A percentile compares a stretch with the other conserved stretches of the same genome.
These are phyloP conservation scores for Termitomyces heimii DNA, from an alignment of 768 basidiomycete genomes.

Conservation along the genomic window DNA sequence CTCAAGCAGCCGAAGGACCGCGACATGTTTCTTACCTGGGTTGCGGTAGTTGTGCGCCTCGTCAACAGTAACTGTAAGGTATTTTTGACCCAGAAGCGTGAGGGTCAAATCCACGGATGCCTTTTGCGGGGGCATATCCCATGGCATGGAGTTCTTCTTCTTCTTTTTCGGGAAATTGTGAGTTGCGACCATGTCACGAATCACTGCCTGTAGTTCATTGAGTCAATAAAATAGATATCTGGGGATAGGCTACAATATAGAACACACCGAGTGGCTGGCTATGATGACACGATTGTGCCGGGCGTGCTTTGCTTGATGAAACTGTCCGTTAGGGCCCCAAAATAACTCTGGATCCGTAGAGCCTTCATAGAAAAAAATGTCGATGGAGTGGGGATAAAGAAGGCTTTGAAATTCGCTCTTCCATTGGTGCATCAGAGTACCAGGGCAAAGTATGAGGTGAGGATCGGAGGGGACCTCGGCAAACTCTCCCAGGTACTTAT, in stretches of 20 bases:
- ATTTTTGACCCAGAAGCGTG: constrained; percentile 15
- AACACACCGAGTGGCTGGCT: constrained; percentile 20
- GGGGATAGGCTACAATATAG: rapidly evolving
- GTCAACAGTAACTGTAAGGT: constrained; percentile 13
- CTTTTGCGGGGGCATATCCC: constrained; percentile 10
- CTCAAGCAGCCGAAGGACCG: constrained; percentile 10
- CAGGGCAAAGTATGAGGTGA: not conserved
- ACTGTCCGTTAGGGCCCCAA: constrained; percentile 13
- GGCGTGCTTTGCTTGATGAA: constrained; percentile 11
- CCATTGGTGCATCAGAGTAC: not conserved
- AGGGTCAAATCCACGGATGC: not conserved
- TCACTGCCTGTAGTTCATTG: not conserved
- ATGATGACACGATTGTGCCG: constrained; percentile 15
- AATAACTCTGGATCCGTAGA: constrained; percentile 7
- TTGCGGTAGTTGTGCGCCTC: constrained; percentile 21
- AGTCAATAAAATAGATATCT: not conserved
- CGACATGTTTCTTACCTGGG: constrained; percentile 7
- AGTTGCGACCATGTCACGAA: not conserved
- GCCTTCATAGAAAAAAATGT: constrained; percentile 21
- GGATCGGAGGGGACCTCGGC: not conserved
- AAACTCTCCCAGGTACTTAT: not conserved
- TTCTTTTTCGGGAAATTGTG: not conserved
- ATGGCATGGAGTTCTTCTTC: constrained; percentile 4
- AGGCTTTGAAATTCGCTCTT: not conserved
- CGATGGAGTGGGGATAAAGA: not conserved